Base-by-base conservation (phyloP, 2,329 filamentous ascomycete species). In the Colletotrichum sansevieriae region DNA sequence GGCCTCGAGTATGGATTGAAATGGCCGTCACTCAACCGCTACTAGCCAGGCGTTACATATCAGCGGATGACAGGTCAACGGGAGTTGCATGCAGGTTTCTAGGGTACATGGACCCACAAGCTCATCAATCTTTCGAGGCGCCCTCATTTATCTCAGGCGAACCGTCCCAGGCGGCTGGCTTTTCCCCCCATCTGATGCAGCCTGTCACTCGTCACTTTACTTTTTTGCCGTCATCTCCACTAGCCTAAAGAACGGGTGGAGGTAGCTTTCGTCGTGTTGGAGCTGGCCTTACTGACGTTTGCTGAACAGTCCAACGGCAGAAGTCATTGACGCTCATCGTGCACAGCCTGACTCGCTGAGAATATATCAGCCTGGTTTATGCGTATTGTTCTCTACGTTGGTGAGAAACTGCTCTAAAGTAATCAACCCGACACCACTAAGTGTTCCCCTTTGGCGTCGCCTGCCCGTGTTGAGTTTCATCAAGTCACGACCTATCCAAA, bases 391-490 rank as follows among this genome's bases (percentile, higher is more conserved):
- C 39, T 68, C 60, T 52, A 51, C 22, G 33, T 25, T 29, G n/a
- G n/a, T 39, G 51, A 65, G 60, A 65, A 13, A 49, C 39, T 41
- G 43, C 29, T 68, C 65, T 68, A 49, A 22, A 60, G 12, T 49
- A 33, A 59, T 58, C 44, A 65, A 58, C 60, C 46, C 13, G 55
- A 41, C 56, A 61, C 56, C 63, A 37, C 15, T 20, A 13, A 4
- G 51, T 20, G 33, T 22, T 51, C 62, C 3, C 33, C 20, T 12
- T 18, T 29, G 12, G 7, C 18, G 11, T 15, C 29, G 15, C 18
- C 29, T 52, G 20, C 49, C 37, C 15, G 8, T 6, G 11, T 15
- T 15, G 11, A 35, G 15, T 52, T 18, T 52, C 35, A 33, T 52
- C 49, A 52, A 52, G 49, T 52, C 22, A 52, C 49, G 15, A 52